phyloP scores from a whole-genome alignment of 2,329 filamentous ascomycete genomes.

The Botrytis squamosa region DNA sequence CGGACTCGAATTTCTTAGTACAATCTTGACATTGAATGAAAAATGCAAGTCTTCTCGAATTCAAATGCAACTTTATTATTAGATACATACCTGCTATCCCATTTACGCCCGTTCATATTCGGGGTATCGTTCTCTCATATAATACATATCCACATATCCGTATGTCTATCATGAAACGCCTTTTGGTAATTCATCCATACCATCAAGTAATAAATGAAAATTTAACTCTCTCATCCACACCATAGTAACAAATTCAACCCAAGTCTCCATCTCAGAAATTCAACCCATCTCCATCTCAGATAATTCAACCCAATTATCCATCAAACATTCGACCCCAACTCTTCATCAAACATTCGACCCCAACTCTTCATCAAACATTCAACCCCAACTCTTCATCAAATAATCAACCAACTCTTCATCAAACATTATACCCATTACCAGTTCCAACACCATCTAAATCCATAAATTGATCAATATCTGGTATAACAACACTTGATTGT shows the following conservation, averaged over 20 bases:
- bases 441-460: conserved; percentile 21
- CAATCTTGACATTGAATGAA: too few relatives aligned
- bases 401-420: neutral
- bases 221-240: neutral
- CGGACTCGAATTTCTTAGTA: too few relatives aligned
- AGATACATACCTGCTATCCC: neutral
- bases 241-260: too few relatives aligned
- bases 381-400: neutral
- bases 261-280: too few relatives aligned
- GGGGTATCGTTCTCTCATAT: neutral
- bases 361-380: neutral
- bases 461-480: conserved; percentile 27
- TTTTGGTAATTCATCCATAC: neutral
- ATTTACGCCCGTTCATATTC: conserved; percentile 10
- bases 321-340: too few relatives aligned
- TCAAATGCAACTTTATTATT: neutral
- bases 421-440: conserved; percentile 12
- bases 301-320: too few relatives aligned
- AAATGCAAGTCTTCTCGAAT: neutral
- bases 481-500: neutral
- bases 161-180: neutral
- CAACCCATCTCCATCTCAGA: too few relatives aligned
- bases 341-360: neutral
- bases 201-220: neutral
- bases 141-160: neutral